Percentiles rank a stretch among this genome's conserved stretches.
Evolutionary conservation across 2,329 filamentous ascomycete species (phyloP).

Genomic region (Aureobasidium namibiae): DNA sequence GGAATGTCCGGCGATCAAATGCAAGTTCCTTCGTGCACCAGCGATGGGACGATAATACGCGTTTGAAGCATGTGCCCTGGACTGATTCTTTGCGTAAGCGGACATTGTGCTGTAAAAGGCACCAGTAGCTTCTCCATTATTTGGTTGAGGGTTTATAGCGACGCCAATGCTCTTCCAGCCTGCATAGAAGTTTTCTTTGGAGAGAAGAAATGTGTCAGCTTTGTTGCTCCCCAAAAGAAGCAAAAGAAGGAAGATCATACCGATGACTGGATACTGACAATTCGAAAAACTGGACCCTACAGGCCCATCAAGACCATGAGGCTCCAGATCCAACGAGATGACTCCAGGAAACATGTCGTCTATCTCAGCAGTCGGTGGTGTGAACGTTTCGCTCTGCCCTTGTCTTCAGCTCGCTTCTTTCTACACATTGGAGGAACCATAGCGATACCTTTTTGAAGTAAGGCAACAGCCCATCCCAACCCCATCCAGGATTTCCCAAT

Average conservation of each 20-base stretch:
- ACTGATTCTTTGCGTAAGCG: constrained; percentile 26
- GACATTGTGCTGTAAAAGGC: constrained; percentile 30
- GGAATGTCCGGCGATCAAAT: constrained; percentile 21
- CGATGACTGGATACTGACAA: constrained; percentile 18
- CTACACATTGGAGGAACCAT: too few species aligned
- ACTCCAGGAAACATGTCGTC: neutral
- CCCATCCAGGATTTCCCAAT: constrained; percentile 6
- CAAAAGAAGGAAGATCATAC: neutral
- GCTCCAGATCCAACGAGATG: constrained; percentile 13
- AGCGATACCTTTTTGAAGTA: constrained; percentile 19
- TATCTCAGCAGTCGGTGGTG: constrained; percentile 14
- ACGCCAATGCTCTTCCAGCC: constrained; percentile 15
- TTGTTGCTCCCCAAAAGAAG: neutral
- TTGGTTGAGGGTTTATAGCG: constrained; percentile 17
- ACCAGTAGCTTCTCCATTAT: constrained; percentile 20
- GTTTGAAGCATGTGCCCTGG: constrained; percentile 27
- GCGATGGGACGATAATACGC: constrained; percentile 26
- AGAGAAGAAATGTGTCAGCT: neutral
- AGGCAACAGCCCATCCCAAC: constrained; percentile 11
- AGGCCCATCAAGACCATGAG: constrained; percentile 17
- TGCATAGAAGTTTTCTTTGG: constrained; percentile 15
- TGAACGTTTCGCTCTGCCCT: constrained; percentile 21
- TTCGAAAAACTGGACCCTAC: constrained; percentile 17
- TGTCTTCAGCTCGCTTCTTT: neutral
- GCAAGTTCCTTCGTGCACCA: constrained; percentile 23